Evolutionary conservation across 2,329 filamentous ascomycete species (phyloP).

Genomic region (Shiraia bambusicola): DNA sequence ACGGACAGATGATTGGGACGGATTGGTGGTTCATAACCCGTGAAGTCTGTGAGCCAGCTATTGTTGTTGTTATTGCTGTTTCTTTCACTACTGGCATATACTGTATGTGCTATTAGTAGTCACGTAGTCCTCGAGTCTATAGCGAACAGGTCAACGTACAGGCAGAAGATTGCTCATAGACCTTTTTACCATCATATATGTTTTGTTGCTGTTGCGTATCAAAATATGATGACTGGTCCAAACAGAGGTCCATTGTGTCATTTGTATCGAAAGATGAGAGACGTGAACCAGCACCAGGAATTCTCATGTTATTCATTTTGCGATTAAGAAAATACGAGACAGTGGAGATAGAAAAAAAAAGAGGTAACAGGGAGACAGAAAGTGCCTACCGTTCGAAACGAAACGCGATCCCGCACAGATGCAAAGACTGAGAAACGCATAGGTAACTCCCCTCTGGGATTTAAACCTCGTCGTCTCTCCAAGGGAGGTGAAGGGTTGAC

Average conservation of each 20-base stretch:
- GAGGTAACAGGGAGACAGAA: not conserved
- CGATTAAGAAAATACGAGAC: slow-evolving; percentile 4
- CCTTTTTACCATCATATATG: slow-evolving; percentile 6
- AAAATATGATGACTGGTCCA: slow-evolving; percentile 7
- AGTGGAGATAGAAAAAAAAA: not conserved
- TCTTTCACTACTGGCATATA: too few relatives aligned
- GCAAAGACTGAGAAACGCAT: not conserved
- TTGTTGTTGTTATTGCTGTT: slow-evolving; percentile 6
- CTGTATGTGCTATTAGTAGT: slow-evolving; percentile 11
- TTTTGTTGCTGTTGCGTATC: slow-evolving; percentile 9
- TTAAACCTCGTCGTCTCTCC: not conserved
- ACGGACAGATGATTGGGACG: slow-evolving; percentile 19
- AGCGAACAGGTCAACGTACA: slow-evolving; percentile 8
- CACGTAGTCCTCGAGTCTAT: not conserved
- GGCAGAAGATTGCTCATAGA: slow-evolving; percentile 6
- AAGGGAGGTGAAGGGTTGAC: slow-evolving; percentile 1
- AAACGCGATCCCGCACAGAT: not conserved
- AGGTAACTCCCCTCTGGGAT: not conserved
- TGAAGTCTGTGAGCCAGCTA: slow-evolving; percentile 10
- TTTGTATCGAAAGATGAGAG: slow-evolving; percentile 2
- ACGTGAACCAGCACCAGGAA: slow-evolving; percentile 14
- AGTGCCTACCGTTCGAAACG: not conserved
- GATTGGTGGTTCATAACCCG: slow-evolving; percentile 4
- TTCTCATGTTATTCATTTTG: slow-evolving; percentile 11
- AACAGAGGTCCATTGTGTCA: slow-evolving; percentile 6